Evolutionary conservation across 768 basidiomycete genomes (phyloP), one percentile per base, ranked within the genome.

Genomic region (Podaxis sp.): DNA sequence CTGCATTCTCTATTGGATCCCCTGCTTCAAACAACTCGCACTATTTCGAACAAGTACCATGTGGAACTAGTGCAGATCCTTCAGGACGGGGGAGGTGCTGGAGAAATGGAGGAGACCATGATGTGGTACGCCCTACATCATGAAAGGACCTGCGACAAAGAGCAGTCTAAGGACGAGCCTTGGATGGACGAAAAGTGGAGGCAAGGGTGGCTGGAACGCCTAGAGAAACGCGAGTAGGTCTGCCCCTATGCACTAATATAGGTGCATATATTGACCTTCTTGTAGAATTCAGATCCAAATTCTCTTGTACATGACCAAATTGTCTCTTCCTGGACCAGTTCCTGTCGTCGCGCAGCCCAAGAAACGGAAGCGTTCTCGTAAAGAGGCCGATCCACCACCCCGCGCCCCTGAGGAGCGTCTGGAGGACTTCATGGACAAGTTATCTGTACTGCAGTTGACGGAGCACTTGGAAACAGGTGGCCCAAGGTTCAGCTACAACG

Each of bases 371-470:
- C 63, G 67, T 33, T 64, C 17, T 50, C 61, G 65, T 52, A 74
- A 68, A 59, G 69, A 69, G 29, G 50, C 65, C 15, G 38, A 43
- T 54, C 55, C 57, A 12, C 66, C 67, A 22, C 69, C 71, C 29
- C 66, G 67, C 61, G 70, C 65, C 56, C 69, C 59, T 1, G 82
- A 84, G 55, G 87, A 85, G n/a, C 78, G 80, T 25, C 72, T 91
- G 1, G 90, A 93, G 70, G 76, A 78, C 1, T 86, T 88, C 72
- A 90, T 91, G 87, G 91, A 93, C 73, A 90, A 87, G 68, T 72
- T 93, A 6, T 89, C 87, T 3, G 85, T 82, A 74, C 91, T 90
- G 89, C 91, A 93, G 68, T 81, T 93, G 22, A 71, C 88, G 61
- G 73, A 76, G 25, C 70, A 68, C 3, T 68, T 82, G 12, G 70